A percentile compares a stretch with the other conserved stretches of the same genome.
Evolutionary conservation across 2,329 filamentous ascomycete genomes (phyloP).

Genomic region (Neoascochyta sp.): DNA sequence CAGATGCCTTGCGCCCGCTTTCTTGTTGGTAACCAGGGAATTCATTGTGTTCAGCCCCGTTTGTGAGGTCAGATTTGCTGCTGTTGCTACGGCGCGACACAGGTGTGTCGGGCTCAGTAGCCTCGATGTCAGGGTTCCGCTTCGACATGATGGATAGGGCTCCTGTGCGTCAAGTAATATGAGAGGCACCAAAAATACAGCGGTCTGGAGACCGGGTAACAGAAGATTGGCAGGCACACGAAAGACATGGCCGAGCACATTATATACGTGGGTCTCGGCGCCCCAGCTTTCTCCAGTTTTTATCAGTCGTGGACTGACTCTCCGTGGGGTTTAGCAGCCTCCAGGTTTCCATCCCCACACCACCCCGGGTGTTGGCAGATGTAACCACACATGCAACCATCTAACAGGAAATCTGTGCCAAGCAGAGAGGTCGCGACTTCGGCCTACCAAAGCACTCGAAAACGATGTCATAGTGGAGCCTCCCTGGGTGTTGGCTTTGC

Average conservation of each 20-base stretch:
- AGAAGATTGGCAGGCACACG: background rate
- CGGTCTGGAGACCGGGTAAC: background rate
- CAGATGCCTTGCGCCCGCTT: slow-evolving; percentile 8
- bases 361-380: slow-evolving; percentile 20
- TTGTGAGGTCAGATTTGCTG: slow-evolving; percentile 20
- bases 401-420: slow-evolving; percentile 11
- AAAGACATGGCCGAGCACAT: slow-evolving; percentile 2
- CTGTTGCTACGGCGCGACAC: slow-evolving; percentile 17
- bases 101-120: slow-evolving; percentile 22
- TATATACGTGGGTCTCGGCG: slow-evolving; percentile 5
- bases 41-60: slow-evolving; percentile 20
- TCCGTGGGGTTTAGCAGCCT: slow-evolving; percentile 9
- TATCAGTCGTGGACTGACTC: slow-evolving; percentile 4
- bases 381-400: slow-evolving; percentile 18
- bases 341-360: slow-evolving; percentile 12
- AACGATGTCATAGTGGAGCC: slow-evolving; percentile 29
- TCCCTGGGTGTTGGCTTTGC: slow-evolving; percentile 12
- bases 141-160: slow-evolving; percentile 15
- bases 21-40: slow-evolving; percentile 2
- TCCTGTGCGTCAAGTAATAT: slow-evolving; percentile 4
- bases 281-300: slow-evolving; percentile 7
- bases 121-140: slow-evolving; percentile 25
- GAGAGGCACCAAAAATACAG: slow-evolving; percentile 1
- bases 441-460: slow-evolving; percentile 11
- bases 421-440: slow-evolving; percentile 5